A percentile compares a stretch with the other conserved stretches of the same genome.
Evolutionary conservation across 225 moss, liverwort and hornwort genomes (phyloP).

Genomic region (Ulota crispa): DNA sequence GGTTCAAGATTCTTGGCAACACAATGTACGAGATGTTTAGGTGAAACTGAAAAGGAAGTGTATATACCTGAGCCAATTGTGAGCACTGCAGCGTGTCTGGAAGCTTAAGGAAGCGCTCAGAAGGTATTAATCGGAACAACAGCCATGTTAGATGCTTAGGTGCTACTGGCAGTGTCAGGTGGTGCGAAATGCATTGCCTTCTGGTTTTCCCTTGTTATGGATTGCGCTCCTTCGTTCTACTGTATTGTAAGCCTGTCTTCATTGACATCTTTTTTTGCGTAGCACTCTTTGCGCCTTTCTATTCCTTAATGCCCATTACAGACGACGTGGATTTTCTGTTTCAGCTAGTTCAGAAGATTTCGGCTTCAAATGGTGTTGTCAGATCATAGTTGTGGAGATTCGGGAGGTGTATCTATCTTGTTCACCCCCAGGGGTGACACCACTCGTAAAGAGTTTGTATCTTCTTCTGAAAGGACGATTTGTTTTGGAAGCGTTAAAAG

Average conservation of each 20-base stretch:
- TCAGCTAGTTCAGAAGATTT: background rate
- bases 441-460: background rate
- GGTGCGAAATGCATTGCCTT: conserved; percentile 28
- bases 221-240: conserved; percentile 32
- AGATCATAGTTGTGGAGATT: background rate
- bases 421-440: background rate
- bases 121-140: conserved; percentile 5
- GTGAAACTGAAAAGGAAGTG: conserved; percentile 20
- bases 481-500: background rate
- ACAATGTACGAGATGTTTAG: conserved; percentile 19
- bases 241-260: background rate
- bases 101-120: conserved; percentile 21
- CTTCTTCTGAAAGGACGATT: background rate
- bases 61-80: conserved; percentile 6
- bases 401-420: background rate
- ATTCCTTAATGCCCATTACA: background rate
- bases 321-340: background rate
- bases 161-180: conserved; percentile 12
- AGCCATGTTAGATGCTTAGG: conserved; percentile 10
- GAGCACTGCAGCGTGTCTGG: conserved; percentile 10
- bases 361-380: background rate
- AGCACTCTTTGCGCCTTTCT: background rate
- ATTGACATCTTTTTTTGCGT: background rate
- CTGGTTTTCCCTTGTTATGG: conserved; percentile 4
- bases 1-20: conserved; percentile 34